Base-by-base conservation (phyloP, 2,329 filamentous ascomycete genomes). In the Scedosporium boydii region DNA sequence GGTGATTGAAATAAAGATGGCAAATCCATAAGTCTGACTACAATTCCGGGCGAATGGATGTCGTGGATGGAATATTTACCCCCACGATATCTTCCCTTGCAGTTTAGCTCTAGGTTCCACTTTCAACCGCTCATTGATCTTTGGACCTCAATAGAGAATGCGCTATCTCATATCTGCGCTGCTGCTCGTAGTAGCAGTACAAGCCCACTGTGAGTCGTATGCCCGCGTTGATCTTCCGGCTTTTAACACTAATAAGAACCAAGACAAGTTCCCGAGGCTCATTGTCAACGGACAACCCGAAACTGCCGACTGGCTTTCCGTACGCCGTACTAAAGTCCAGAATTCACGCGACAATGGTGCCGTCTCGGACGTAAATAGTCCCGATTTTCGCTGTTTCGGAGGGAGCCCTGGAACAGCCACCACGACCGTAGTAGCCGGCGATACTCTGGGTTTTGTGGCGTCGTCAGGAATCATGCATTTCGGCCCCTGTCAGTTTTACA, bases 361-460 rank as follows among this genome's bases (percentile, higher is more conserved):
- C 18, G 74, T 73, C 29, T 67, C 72, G 44, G 74, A 74, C 41
- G 68, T 71, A 58, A 70, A 70, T 62, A 74, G 74, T 66, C 70
- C 71, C 41, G 69, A 73, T 58, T 71, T 70, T 63, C 29, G 59
- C 16, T 61, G 59, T 38, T 61, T 61, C 48, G 44, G 46, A 5
- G 42, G 21, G 26, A 42, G 26, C 10, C 10, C 60, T 1, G 51
- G 29, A 3, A 77, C 74, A 44, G 66, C 69, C 61, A 77, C 74
- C 12, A 67, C 72, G 65, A 66, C 69, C 34, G 72, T 77, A 44
- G 67, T 70, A 5, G 68, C 75, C 26, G 75, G 76, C 38, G 72
- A 76, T 58, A 69, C 71, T 38, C 68, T 79, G 14, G 76, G 76
- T 44, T 78, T 79, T 70, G 71, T 72, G 4, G 71, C 76, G 53